Evolutionary conservation across 108 stramenopile species (phyloP).

Genomic region (Discostella stelligeroides): DNA sequence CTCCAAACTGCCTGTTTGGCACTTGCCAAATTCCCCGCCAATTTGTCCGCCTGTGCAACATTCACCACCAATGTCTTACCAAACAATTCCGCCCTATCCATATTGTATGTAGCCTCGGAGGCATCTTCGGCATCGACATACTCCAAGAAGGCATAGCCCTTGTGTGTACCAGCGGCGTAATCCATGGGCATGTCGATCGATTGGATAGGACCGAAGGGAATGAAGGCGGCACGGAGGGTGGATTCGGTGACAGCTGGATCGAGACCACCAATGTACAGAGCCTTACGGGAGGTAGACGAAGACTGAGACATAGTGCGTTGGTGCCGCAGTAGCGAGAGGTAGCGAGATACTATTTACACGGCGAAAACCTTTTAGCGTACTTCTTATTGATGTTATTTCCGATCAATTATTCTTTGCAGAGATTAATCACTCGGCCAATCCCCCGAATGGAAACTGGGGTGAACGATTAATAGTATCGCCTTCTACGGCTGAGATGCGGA

Average conservation of each 20-base stretch:
- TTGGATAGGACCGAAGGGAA: conserved; percentile 90
- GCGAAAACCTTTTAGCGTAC: too few relatives aligned
- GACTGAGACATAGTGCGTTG: conserved; percentile 22
- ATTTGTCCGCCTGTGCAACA: conserved; percentile 77
- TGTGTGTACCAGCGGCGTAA: conserved; percentile 61
- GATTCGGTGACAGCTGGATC: conserved; percentile 80
- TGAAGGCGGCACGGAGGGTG: conserved; percentile 91
- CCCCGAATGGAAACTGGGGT: too few relatives aligned
- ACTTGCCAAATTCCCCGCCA: conserved; percentile 50
- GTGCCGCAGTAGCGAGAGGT: too few relatives aligned
- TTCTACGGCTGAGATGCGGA: too few relatives aligned
- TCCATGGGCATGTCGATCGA: conserved; percentile 74
- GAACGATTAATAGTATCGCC: too few relatives aligned
- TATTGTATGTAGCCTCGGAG: conserved; percentile 92
- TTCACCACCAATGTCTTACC: conserved; percentile 86
- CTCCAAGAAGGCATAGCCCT: conserved; percentile 95
- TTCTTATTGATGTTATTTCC: too few relatives aligned
- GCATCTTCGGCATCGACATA: conserved; percentile 90
- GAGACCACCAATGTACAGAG: conserved; percentile 89
- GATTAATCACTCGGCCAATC: too few relatives aligned
- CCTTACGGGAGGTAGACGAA: conserved; percentile 42
- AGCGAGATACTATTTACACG: too few relatives aligned
- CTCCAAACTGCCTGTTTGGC: conserved; percentile 81
- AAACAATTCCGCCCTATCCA: conserved; percentile 92
- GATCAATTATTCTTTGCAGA: too few relatives aligned